Conservation (phyloP, 192 early-diverging fungal species). For the Gryganskiella cystojenkinii region DNA sequence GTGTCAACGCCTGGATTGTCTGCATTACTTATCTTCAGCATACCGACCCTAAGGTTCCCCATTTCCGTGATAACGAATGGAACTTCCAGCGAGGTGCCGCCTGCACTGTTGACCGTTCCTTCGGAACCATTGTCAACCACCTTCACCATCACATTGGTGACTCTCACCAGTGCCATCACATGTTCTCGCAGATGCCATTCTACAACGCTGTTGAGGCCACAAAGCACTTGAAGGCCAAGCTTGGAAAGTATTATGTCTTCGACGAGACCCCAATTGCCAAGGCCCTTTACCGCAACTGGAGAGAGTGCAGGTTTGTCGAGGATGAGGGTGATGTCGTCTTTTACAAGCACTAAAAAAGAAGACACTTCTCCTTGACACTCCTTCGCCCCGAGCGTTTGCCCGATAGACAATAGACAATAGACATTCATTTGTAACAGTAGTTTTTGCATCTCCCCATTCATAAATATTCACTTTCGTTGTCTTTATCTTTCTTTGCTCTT, state of each 20-base stretch:
- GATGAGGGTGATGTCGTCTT: slow-evolving; percentile 87
- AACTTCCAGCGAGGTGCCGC: slow-evolving; percentile 94
- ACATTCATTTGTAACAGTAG: slow-evolving; percentile 7
- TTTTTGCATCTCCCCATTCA: too few relatives aligned
- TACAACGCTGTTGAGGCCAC: slow-evolving; percentile 95
- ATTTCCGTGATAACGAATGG: slow-evolving; percentile 86
- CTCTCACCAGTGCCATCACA: slow-evolving; percentile 94
- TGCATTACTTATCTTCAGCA: slow-evolving; percentile 96
- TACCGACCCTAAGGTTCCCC: slow-evolving; percentile 86
- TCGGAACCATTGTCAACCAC: slow-evolving; percentile 83
- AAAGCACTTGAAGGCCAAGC: slow-evolving; percentile 75
- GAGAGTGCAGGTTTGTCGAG: slow-evolving; percentile 89
- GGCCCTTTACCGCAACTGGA: slow-evolving; percentile 75
- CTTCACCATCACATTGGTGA: slow-evolving; percentile 86
- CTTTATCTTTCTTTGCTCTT: too few relatives aligned
- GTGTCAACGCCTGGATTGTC: slow-evolving; percentile 95
- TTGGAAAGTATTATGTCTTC: slow-evolving; percentile 84
- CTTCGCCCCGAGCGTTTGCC: background rate
- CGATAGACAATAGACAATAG: background rate
- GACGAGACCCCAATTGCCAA: slow-evolving; percentile 78
- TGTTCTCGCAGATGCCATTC: slow-evolving; percentile 97
- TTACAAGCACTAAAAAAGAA: slow-evolving; percentile 66
- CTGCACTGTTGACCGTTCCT: slow-evolving; percentile 89
- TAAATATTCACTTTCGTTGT: too few relatives aligned
- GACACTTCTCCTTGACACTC: background rate